Conservation (phyloP, 225 moss, liverwort and hornwort genomes). For the Physcomitrium patens region DNA sequence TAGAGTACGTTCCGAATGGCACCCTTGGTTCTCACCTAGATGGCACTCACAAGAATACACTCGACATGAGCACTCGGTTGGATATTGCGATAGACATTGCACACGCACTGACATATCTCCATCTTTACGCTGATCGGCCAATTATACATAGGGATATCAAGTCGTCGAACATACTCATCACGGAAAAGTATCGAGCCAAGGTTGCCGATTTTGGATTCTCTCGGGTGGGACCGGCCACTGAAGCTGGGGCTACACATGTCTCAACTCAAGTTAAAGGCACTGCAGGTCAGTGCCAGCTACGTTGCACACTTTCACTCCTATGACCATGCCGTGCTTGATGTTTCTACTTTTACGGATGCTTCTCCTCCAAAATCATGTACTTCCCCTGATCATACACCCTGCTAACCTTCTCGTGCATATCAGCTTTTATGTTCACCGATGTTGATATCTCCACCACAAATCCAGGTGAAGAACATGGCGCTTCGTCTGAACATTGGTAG, state of each 20-base stretch:
- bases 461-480: neutral
- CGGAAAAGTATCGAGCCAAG: slow-evolving; percentile 63
- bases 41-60: slow-evolving; percentile 50
- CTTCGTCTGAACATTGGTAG: no score
- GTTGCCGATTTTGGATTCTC: slow-evolving; percentile 75
- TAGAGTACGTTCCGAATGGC: slow-evolving; percentile 81
- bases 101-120: slow-evolving; percentile 89
- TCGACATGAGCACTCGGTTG: slow-evolving; percentile 70
- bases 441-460: neutral
- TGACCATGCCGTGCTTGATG: neutral
- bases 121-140: slow-evolving; percentile 80
- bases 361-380: neutral
- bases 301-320: neutral
- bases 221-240: slow-evolving; percentile 55
- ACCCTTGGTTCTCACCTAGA: slow-evolving; percentile 84
- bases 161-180: slow-evolving; percentile 69
- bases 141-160: slow-evolving; percentile 70
- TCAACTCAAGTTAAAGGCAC: slow-evolving; percentile 81
- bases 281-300: slow-evolving; percentile 43
- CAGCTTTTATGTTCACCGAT: neutral
- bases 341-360: neutral
- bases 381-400: neutral
- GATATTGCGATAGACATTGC: slow-evolving; percentile 82
- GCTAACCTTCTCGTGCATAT: neutral
- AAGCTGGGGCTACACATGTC: slow-evolving; percentile 67